Evolutionary conservation across 805 yeast genomes (phyloP).

Genomic region (Kluyveromyces siamensis): DNA sequence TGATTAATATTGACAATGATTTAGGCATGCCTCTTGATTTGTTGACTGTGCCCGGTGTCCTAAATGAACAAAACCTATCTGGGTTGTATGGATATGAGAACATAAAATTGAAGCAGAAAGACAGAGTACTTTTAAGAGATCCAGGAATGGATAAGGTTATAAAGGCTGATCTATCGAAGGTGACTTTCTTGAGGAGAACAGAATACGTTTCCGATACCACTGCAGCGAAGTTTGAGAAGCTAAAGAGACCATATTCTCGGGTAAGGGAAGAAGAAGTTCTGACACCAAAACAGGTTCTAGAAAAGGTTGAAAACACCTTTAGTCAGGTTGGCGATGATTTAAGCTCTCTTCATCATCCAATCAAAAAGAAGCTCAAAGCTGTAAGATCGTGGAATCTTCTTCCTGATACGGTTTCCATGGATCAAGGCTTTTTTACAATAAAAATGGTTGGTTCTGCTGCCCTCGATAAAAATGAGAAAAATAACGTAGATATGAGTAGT

Average conservation of each 20-base stretch:
- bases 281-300: slow-evolving; percentile 20
- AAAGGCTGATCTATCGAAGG: slow-evolving; percentile 33
- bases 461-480: slow-evolving; percentile 28
- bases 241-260: slow-evolving; percentile 20
- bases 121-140: slow-evolving; percentile 67
- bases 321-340: slow-evolving; percentile 45
- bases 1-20: slow-evolving; percentile 50
- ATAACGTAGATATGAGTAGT: slow-evolving; percentile 36
- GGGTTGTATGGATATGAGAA: slow-evolving; percentile 33
- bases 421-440: slow-evolving; percentile 57
- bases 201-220: slow-evolving; percentile 71
- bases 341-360: slow-evolving; percentile 60
- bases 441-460: slow-evolving; percentile 51
- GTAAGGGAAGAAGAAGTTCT: slow-evolving; percentile 16
- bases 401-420: slow-evolving; percentile 90
- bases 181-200: slow-evolving; percentile 86
- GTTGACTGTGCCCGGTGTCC: slow-evolving; percentile 52
- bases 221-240: slow-evolving; percentile 29
- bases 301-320: slow-evolving; percentile 66
- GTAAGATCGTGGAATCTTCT: slow-evolving; percentile 70
- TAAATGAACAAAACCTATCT: slow-evolving; percentile 50
- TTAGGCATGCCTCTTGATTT: slow-evolving; percentile 75
- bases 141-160: slow-evolving; percentile 42
- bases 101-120: slow-evolving; percentile 63
- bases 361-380: slow-evolving; percentile 62